These are phyloP conservation scores for Cladosporium colombiae DNA, from an alignment of 2,329 filamentous ascomycete species.

Conservation along the genomic window DNA sequence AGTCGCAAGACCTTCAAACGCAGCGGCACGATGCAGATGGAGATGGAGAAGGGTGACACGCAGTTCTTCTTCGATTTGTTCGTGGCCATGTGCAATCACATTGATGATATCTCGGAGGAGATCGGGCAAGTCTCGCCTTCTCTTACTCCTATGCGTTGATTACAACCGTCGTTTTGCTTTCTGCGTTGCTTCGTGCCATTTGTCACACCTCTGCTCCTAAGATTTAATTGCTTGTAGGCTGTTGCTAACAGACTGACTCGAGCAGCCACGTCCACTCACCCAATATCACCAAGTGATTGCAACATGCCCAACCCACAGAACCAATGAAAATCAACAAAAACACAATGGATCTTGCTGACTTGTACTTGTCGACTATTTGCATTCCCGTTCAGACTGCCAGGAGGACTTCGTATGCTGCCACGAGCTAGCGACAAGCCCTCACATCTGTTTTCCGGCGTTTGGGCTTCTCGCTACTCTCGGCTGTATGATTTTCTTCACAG, in stretches of 20 bases:
- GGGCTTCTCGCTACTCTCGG: constrained; percentile 14
- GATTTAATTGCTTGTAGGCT: constrained; percentile 15
- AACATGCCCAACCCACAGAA: background rate
- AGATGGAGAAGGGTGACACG: constrained; percentile 86
- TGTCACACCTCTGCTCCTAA: background rate
- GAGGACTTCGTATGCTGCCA: background rate
- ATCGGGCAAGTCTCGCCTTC: constrained; percentile 63
- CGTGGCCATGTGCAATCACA: constrained; percentile 96
- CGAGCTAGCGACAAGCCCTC: constrained; percentile 2
- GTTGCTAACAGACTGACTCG: constrained; percentile 21
- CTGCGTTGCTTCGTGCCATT: constrained; percentile 17
- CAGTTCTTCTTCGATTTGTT: constrained; percentile 98
- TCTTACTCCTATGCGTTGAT: constrained; percentile 22
- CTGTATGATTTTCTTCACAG: constrained; percentile 2
- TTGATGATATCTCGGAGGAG: constrained; percentile 92
- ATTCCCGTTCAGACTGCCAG: constrained; percentile 11
- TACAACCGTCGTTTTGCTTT: constrained; percentile 10
- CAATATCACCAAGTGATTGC: constrained; percentile 29
- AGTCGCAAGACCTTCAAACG: constrained; percentile 97
- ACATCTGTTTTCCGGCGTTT: constrained; percentile 6
- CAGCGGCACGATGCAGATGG: constrained; percentile 97
- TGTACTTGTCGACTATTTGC: constrained; percentile 14
- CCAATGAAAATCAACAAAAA: constrained; percentile 9
- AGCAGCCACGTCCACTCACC: constrained; percentile 31
- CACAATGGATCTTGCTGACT: constrained; percentile 2